phyloP scores from a whole-genome alignment of 2,329 filamentous ascomycete species.

The Capronia americana region DNA sequence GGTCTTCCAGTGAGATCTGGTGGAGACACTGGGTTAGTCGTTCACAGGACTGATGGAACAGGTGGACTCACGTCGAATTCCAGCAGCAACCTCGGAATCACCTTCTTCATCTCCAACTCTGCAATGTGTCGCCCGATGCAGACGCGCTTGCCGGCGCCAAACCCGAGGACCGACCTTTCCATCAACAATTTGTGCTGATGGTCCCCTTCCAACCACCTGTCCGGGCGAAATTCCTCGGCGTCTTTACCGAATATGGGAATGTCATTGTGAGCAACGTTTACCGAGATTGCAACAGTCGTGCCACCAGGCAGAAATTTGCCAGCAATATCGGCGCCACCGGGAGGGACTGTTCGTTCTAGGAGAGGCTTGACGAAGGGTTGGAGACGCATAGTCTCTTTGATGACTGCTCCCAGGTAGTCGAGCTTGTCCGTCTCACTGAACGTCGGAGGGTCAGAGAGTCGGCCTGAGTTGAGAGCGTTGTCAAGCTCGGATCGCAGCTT shows the following conservation, averaged over 20 bases:
- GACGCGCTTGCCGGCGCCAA: slow-evolving; percentile 29
- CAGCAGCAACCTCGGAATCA: slow-evolving; percentile 38
- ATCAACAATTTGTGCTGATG: slow-evolving; percentile 17
- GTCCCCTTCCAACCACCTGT: slow-evolving; percentile 47
- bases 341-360: slow-evolving; percentile 47
- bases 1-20: slow-evolving; percentile 21
- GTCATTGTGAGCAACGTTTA: slow-evolving; percentile 15
- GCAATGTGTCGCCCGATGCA: slow-evolving; percentile 35
- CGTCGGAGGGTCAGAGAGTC: slow-evolving; percentile 8
- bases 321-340: slow-evolving; percentile 52
- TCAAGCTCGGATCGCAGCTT: slow-evolving; percentile 27
- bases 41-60: background rate
- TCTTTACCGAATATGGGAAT: slow-evolving; percentile 34
- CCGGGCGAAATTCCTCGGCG: slow-evolving; percentile 33
- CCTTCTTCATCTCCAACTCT: slow-evolving; percentile 40
- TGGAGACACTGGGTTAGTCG: background rate
- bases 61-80: slow-evolving; percentile 36
- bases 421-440: background rate
- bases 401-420: slow-evolving; percentile 64
- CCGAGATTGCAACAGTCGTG: slow-evolving; percentile 19
- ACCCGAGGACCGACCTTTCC: slow-evolving; percentile 53
- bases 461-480: slow-evolving; percentile 12
- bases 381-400: slow-evolving; percentile 57
- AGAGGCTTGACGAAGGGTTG: slow-evolving; percentile 49
- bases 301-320: slow-evolving; percentile 42